phyloP scores from a whole-genome alignment of 2,329 filamentous ascomycete genomes.

The Geosmithia putterillii region DNA sequence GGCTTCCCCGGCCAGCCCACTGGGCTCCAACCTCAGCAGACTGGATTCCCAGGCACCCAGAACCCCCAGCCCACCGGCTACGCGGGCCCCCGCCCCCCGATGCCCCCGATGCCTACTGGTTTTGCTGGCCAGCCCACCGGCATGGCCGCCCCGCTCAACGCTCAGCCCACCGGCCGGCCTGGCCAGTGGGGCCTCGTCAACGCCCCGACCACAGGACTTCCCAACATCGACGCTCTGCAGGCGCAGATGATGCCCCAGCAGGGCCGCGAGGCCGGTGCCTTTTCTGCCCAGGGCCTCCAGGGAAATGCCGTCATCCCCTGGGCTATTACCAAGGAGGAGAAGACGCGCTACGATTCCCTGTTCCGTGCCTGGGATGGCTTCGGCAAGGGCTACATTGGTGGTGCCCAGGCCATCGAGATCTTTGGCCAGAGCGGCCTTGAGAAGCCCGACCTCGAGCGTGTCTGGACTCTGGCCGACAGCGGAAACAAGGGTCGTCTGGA shows the following conservation, averaged over 20 bases:
- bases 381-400: constrained; percentile 81
- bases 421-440: constrained; percentile 92
- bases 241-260: constrained; percentile 96
- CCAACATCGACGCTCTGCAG: constrained; percentile 86
- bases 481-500: constrained; percentile 91
- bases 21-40: constrained; percentile 51
- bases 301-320: constrained; percentile 95
- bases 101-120: constrained; percentile 65
- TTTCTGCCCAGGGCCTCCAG: constrained; percentile 74
- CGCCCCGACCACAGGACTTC: constrained; percentile 74
- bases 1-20: constrained; percentile 15
- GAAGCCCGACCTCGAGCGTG: constrained; percentile 76
- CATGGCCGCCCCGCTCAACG: constrained; percentile 53
- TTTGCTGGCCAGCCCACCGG: constrained; percentile 22
- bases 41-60: constrained; percentile 54
- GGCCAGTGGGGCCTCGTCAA: constrained; percentile 99
- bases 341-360: constrained; percentile 87
- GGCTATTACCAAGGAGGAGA: constrained; percentile 98
- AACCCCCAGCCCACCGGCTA: constrained; percentile 72
- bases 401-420: constrained; percentile 89
- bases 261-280: constrained; percentile 72
- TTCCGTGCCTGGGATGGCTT: constrained; percentile 97
- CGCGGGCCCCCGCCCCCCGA: constrained; percentile 72
- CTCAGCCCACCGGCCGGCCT: constrained; percentile 86
- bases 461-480: constrained; percentile 91